Evolutionary conservation across 2,329 filamentous ascomycete species (phyloP), one percentile per base, ranked within the genome.

Genomic region (Parastagonospora nodorum): DNA sequence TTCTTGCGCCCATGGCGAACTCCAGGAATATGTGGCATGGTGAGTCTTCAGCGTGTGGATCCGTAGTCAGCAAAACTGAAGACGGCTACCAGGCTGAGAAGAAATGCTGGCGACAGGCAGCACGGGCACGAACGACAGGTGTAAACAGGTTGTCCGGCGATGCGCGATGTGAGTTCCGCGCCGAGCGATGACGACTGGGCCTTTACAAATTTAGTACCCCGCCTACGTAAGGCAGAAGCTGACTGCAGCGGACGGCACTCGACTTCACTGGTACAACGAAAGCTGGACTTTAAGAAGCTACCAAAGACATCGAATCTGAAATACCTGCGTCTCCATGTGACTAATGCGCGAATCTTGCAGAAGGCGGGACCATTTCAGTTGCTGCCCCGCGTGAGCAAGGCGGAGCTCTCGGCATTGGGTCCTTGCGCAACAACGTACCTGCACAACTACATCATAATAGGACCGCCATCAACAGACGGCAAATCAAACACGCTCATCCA

Each of bases 1-100:
- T 57, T 53, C 54, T 59, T 53, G 36, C 60, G 63, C 51, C 60
- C 50, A 39, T 66, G 63, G 38, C 59, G 58, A 41, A 62, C 63
- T 45, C 50, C 50, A 42, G 61, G 63, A 35, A 66, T 14, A 42
- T 66, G 63, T 46, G 63, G 63, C 78, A 81, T 80, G 56, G 51
- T 72, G 63, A n/a, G n/a, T 24, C 19, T 14, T 30, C 31, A 28
- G 15, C 31, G 32, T 30, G n/a, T 24, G 8, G 14, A 14, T 42
- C 16, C 28, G 35, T 12, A 27, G 7, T 24, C 8, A 14, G 30
- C 3, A 32, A 24, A 46, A 40, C 29, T 10, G 15, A 31, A 32
- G n/a, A 32, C 32, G 36, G 37, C 30, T 10, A 24, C 5, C 31
- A 19, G 24, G 9, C 39, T n/a, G 33, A 8, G 38, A 24, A 30